phyloP scores from a whole-genome alignment of 2,329 filamentous ascomycete species.

The Teratosphaeria pseudoeucalypti region DNA sequence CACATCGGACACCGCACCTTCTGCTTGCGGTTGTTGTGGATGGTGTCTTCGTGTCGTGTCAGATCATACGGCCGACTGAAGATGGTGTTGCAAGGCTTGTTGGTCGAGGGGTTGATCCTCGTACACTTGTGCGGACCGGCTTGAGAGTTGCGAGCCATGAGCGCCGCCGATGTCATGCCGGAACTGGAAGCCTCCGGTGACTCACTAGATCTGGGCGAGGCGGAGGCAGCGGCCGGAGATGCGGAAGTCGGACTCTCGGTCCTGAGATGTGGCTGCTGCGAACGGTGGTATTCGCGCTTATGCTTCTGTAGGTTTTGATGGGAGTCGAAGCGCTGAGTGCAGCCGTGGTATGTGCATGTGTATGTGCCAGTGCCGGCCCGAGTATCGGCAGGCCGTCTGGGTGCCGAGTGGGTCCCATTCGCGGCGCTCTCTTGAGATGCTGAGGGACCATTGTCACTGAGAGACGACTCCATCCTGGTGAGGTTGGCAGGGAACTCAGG shows the following conservation, averaged over 20 bases:
- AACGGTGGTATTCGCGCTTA: slow-evolving; percentile 84
- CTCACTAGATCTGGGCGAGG: slow-evolving; percentile 20
- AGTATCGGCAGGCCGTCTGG: slow-evolving; percentile 50
- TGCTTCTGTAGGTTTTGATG: slow-evolving; percentile 83
- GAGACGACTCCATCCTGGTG: slow-evolving; percentile 52
- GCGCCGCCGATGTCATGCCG: slow-evolving; percentile 43
- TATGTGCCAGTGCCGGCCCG: slow-evolving; percentile 78
- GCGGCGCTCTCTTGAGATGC: slow-evolving; percentile 31
- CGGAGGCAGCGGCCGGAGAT: slow-evolving; percentile 28
- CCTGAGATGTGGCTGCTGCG: slow-evolving; percentile 42
- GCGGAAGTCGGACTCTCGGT: slow-evolving; percentile 3
- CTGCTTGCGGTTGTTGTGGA: slow-evolving; percentile 87
- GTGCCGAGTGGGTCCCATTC: slow-evolving; percentile 15
- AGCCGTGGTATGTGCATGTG: slow-evolving; percentile 92
- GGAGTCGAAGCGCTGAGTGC: slow-evolving; percentile 77
- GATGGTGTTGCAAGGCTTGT: slow-evolving; percentile 86
- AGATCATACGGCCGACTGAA: slow-evolving; percentile 96
- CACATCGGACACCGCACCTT: slow-evolving; percentile 91
- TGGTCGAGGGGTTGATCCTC: slow-evolving; percentile 86
- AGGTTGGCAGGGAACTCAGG: slow-evolving; percentile 51
- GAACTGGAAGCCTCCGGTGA: slow-evolving; percentile 22
- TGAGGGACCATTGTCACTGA: slow-evolving; percentile 41
- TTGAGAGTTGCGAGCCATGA: slow-evolving; percentile 65
- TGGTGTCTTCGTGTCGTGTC: slow-evolving; percentile 92
- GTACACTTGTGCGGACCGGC: slow-evolving; percentile 89